Evolutionary conservation across 2,329 filamentous ascomycete genomes (phyloP), one percentile per base, ranked within the genome.

Genomic region (Colletotrichum euphorbiae): DNA sequence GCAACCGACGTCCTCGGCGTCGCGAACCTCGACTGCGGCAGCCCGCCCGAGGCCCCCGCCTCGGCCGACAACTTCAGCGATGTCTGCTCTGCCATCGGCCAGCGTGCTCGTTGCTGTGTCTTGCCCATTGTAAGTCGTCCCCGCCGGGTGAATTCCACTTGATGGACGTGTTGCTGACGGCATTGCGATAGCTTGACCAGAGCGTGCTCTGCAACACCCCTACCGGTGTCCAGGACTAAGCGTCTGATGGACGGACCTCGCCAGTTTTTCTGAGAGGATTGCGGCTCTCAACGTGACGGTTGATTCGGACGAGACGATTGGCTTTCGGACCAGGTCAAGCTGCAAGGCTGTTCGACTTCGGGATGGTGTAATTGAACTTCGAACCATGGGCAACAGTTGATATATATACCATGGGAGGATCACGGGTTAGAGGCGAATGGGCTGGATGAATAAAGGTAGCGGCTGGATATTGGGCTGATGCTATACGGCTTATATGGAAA

Each of bases 1-100:
- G 85, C 87, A 13, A 88, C 87, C 24, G 85, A 90, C 71, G 82
- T 90, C 38, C 83, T 90, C 43, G 83, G 85, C 67, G 70, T 89
- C 66, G 86, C 83, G 3, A 79, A 87, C 75, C 79, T 89, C 24
- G 80, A 90, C 80, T 91, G 89, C 76, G 77, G 73, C 17, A 75
- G 78, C 66, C 86, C 87, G 19, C 8, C 75, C 8, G 33, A 62
- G 1, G 72, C 75, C 4, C 84, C 85, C 13, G 72, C 73, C 42
- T 73, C 75, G 69, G 78, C 80, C 58, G 75, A 78, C 21, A 74
- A 79, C 66, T 86, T 88, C 76, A 76, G 79, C 67, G 75, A 77
- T 21, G 76, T 82, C 70, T 88, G 85, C 73, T 60, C 84, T 2
- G 79, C 72, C 5, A 79, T 80, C 5, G 85, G 85, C 58, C 85